Evolutionary conservation across 257 asterid genomes (phyloP), one percentile per base, ranked within the genome.

Genomic region (Solanum gandarillasii): DNA sequence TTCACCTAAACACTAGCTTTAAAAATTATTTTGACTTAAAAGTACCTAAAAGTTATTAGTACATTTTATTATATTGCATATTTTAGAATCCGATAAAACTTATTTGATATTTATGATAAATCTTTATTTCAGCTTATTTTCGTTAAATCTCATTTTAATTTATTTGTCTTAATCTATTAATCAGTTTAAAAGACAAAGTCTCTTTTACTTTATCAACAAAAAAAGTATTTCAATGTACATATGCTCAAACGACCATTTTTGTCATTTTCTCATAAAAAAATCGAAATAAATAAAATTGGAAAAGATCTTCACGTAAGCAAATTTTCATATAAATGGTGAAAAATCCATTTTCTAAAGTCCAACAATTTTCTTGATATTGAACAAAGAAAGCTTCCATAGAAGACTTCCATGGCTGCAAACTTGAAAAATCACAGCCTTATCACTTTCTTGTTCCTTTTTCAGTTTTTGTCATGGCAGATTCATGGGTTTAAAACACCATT

Each of bases 401-500:
- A 25, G 65, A 25, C 23, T 10, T 86, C 89, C 90, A 92, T 91
- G 94, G 74, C 34, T 46, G 31, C 73, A 88, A 75, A 31, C 76
- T 87, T 88, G 88, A 89, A 55, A 88, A 86, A 87, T 91, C 91
- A n/a, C 87, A 90, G 18, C 83, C 34, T 90, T 58, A 72, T 90
- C 43, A n/a, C 92, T 82, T 58, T 93, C 87, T 25, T 91, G 86
- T 13, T 91, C 83, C 32, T 91, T 88, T 90, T 65, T 34, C 82
- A 88, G 81, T 39, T 91, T 52, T 75, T 29, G 14, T 2, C 60
- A 9, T 70, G 90, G 13, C 72, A 85, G 81, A 89, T 88, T 62
- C 87, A 91, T 67, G 94, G 93, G 83, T 85, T 92, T 39, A 90
- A 92, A 89, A 88, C 90, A 79, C 98, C 93, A 48, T 88, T 96